phyloP scores from a whole-genome alignment of 2,329 filamentous ascomycete species.

The Fusarium agapanthi region DNA sequence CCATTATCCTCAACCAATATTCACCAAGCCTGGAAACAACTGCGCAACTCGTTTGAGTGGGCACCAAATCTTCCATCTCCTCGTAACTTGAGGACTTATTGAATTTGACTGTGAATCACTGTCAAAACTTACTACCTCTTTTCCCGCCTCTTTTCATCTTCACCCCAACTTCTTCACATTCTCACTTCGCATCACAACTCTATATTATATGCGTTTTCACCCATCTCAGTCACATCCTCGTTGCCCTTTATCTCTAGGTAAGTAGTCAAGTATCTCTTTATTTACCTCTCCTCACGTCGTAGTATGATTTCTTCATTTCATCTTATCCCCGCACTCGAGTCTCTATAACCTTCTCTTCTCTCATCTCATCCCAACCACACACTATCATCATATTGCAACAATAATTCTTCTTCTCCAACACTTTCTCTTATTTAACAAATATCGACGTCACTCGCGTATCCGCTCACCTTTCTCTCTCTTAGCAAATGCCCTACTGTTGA shows the following conservation, averaged over 20 bases:
- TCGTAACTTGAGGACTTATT: not conserved
- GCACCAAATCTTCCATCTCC: not conserved
- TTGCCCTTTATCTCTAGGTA: not conserved
- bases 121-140: not conserved
- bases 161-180: slow-evolving; percentile 9
- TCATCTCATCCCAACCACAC: not conserved
- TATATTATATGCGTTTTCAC: not conserved
- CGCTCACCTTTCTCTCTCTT: not conserved
- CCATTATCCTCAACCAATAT: not conserved
- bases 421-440: not conserved
- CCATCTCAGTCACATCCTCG: not conserved
- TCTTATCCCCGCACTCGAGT: not conserved
- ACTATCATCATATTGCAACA: not conserved
- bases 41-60: not conserved
- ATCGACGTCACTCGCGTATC: not conserved
- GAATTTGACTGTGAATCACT: slow-evolving; percentile 20
- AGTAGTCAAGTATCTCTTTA: not conserved
- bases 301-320: not conserved
- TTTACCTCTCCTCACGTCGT: not conserved
- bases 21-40: not conserved
- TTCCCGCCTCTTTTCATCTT: slow-evolving; percentile 6
- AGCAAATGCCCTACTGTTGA: not conserved
- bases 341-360: not conserved
- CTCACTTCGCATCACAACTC: not conserved
- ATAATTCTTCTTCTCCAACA: not conserved